A percentile compares a stretch with the other conserved stretches of the same genome.
phyloP scores from a whole-genome alignment of 768 basidiomycete genomes.

The Albatrellus ellisii region DNA sequence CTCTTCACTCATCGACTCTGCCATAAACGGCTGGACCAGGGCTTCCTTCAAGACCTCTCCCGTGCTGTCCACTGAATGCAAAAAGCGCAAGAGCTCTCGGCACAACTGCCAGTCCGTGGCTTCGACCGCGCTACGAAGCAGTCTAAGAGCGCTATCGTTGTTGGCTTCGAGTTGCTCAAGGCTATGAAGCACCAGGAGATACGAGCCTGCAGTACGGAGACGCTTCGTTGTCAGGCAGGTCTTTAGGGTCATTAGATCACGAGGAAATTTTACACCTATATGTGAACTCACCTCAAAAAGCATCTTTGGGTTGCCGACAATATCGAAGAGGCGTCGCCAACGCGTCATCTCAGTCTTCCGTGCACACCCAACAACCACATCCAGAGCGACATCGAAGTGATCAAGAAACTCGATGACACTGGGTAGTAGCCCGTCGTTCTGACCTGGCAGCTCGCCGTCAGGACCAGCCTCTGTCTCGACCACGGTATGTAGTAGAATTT shows the following conservation, averaged over 20 bases:
- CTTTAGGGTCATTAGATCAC: conserved; percentile 25
- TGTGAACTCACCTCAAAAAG: conserved; percentile 66
- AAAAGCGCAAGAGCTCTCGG: conserved; percentile 82
- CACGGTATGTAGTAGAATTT: conserved; percentile 88
- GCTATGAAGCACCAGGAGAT: conserved; percentile 87
- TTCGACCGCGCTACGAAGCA: conserved; percentile 64
- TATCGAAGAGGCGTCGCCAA: conserved; percentile 80
- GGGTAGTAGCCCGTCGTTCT: conserved; percentile 30
- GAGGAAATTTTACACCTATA: neutral
- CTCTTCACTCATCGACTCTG: conserved; percentile 7
- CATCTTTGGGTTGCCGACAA: conserved; percentile 81
- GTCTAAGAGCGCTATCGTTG: conserved; percentile 66
- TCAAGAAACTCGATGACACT: conserved; percentile 83
- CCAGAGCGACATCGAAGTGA: conserved; percentile 81
- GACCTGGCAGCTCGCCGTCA: conserved; percentile 6
- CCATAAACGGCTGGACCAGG: conserved; percentile 36
- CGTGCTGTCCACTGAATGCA: conserved; percentile 84
- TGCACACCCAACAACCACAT: conserved; percentile 93
- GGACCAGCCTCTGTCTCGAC: conserved; percentile 66
- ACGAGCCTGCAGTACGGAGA: conserved; percentile 82
- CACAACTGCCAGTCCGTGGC: conserved; percentile 84
- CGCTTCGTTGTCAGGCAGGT: conserved; percentile 58
- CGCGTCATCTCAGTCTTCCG: conserved; percentile 89
- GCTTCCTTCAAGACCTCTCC: conserved; percentile 58
- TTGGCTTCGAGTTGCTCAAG: conserved; percentile 80